Conservation (phyloP, 2,329 filamentous ascomycete genomes). For the Akanthomyces lecanii region DNA sequence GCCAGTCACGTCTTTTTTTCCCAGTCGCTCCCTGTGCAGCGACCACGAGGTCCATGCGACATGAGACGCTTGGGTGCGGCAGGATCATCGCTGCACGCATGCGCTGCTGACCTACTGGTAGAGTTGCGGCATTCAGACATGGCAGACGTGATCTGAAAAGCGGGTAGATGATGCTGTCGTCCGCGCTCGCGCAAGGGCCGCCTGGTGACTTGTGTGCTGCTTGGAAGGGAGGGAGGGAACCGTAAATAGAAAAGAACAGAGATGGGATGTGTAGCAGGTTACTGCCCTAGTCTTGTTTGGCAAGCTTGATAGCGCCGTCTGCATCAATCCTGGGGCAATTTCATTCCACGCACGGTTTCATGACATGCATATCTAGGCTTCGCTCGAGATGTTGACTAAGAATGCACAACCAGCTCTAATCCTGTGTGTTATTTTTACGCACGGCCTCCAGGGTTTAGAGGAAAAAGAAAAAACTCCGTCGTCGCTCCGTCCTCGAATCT, state of each 20-base stretch:
- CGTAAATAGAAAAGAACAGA: background rate
- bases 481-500: too few species aligned
- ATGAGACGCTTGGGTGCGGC: background rate
- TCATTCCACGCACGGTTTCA: background rate
- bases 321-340: constrained; percentile 9
- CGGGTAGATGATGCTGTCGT: background rate
- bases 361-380: background rate
- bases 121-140: background rate
- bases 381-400: background rate
- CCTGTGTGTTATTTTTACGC: background rate
- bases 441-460: too few species aligned
- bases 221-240: background rate
- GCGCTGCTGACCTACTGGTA: too few species aligned
- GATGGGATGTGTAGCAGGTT: background rate
- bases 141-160: background rate
- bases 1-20: background rate
- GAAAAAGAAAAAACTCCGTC: too few species aligned
- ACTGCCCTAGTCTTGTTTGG: background rate
- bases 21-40: background rate
- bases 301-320: background rate
- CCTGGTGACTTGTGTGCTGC: background rate
- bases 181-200: background rate
- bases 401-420: background rate
- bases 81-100: background rate
- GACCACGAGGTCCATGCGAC: background rate